These are phyloP conservation scores for Schizosaccharomyces osmophilus DNA, from an alignment of 805 yeast species.

Conservation along the genomic window DNA sequence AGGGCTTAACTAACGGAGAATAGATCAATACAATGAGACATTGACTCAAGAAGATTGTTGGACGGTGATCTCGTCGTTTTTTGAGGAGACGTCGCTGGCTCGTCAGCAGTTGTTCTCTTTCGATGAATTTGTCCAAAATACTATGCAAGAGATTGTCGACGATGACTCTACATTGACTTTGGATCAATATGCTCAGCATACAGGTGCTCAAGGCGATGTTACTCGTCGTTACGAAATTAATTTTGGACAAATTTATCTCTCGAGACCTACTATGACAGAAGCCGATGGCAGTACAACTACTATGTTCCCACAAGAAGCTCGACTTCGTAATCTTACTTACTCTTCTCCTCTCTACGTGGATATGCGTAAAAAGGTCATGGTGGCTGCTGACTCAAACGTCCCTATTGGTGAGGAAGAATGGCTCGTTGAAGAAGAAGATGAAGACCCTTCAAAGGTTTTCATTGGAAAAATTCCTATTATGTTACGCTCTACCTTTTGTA, in stretches of 20 bases:
- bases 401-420: slow-evolving; percentile 26
- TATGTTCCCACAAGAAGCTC: slow-evolving; percentile 93
- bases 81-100: slow-evolving; percentile 87
- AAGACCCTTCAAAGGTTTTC: slow-evolving; percentile 58
- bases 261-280: slow-evolving; percentile 95
- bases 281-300: slow-evolving; percentile 99
- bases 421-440: slow-evolving; percentile 26
- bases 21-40: slow-evolving; percentile 1
- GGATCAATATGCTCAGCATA: slow-evolving; percentile 96
- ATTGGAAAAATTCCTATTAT: slow-evolving; percentile 95
- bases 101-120: slow-evolving; percentile 96
- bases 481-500: slow-evolving; percentile 90
- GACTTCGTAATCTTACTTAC: slow-evolving; percentile 84
- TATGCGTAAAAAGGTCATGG: slow-evolving; percentile 71
- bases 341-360: slow-evolving; percentile 91
- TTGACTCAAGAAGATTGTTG: slow-evolving; percentile 62
- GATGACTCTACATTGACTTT: slow-evolving; percentile 84
- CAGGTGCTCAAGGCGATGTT: slow-evolving; percentile 68
- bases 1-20: no score
- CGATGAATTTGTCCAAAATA: slow-evolving; percentile 88
- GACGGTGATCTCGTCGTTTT: slow-evolving; percentile 90
- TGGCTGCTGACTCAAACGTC: slow-evolving; percentile 23
- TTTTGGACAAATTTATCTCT: slow-evolving; percentile 90
- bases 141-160: slow-evolving; percentile 88
- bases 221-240: slow-evolving; percentile 84